These are phyloP conservation scores for Chaetomium sp. DNA, from an alignment of 2,329 filamentous ascomycete species.

Conservation along the genomic window DNA sequence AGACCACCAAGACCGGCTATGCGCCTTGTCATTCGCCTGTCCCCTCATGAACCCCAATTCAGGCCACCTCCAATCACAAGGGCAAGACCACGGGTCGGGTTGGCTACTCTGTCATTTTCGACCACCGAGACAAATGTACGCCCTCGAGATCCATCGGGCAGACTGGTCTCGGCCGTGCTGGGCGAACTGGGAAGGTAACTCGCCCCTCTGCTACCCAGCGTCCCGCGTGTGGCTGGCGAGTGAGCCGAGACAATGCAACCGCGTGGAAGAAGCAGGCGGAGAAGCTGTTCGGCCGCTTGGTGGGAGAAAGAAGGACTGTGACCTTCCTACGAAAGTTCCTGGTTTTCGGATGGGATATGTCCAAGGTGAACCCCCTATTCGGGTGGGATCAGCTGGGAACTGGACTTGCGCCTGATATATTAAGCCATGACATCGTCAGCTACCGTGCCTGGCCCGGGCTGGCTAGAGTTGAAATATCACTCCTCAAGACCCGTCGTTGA, in stretches of 20 bases:
- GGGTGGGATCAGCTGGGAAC: conserved; percentile 3
- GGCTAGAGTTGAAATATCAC: not conserved
- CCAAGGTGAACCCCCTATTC: conserved; percentile 7
- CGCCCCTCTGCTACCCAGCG: not conserved
- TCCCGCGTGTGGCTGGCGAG: conserved; percentile 2
- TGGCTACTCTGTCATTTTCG: not conserved
- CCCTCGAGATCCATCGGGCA: not conserved
- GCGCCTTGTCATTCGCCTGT: conserved; percentile 7
- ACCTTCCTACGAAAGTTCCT: not conserved
- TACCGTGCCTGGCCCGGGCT: conserved; percentile 2
- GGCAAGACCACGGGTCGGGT: not conserved
- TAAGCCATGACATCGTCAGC: conserved; percentile 5
- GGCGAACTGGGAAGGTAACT: conserved; percentile 4
- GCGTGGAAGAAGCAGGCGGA: not conserved
- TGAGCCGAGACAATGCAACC: not conserved
- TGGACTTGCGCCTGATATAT: conserved; percentile 8
- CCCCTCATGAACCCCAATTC: conserved; percentile 17
- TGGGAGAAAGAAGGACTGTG: not conserved
- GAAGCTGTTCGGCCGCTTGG: not conserved
- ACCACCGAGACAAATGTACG: not conserved
- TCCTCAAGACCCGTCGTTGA: not conserved
- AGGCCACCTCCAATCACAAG: conserved; percentile 23
- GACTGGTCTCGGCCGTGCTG: not conserved
- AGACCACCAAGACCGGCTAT: conserved; percentile 12
- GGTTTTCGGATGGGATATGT: not conserved